Conservation (phyloP, 768 basidiomycete species). For the Amanita thiersii region DNA sequence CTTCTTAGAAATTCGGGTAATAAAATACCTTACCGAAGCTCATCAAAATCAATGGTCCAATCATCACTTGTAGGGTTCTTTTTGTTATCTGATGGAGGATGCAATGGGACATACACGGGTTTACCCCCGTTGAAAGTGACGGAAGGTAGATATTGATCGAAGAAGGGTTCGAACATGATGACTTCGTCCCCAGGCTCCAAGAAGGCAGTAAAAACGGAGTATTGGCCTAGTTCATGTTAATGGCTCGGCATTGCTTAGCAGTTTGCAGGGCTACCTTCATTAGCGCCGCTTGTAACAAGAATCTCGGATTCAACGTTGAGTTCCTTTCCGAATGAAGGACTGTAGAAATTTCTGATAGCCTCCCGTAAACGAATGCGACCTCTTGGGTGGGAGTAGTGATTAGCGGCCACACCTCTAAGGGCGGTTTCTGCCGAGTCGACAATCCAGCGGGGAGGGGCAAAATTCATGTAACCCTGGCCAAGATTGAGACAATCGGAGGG, state of each 20-base stretch:
- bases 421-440: constrained; percentile 66
- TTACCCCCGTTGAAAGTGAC: constrained; percentile 91
- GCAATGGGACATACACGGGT: constrained; percentile 91
- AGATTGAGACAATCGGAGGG: constrained; percentile 93
- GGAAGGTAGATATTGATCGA: constrained; percentile 91
- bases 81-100: constrained; percentile 57
- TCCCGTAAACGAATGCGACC: constrained; percentile 83
- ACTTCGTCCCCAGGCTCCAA: constrained; percentile 92
- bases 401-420: constrained; percentile 49
- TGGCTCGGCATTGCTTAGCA: too few species aligned
- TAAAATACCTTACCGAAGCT: constrained; percentile 53
- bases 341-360: constrained; percentile 79
- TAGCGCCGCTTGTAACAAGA: constrained; percentile 92
- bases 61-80: constrained; percentile 55
- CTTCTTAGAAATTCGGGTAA: neutral
- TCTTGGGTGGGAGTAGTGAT: constrained; percentile 90
- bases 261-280: too few species aligned
- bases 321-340: constrained; percentile 55
- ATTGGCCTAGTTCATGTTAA: too few species aligned
- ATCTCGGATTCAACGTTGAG: constrained; percentile 86
- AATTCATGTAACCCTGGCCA: constrained; percentile 94
- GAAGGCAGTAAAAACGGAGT: constrained; percentile 89
- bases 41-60: constrained; percentile 88
- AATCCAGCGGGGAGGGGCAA: constrained; percentile 76
- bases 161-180: constrained; percentile 98